Evolutionary conservation across 495 filamentous ascomycete genomes (phyloP), one percentile per base, ranked within the genome.

Genomic region (Annulohypoxylon moriforme): DNA sequence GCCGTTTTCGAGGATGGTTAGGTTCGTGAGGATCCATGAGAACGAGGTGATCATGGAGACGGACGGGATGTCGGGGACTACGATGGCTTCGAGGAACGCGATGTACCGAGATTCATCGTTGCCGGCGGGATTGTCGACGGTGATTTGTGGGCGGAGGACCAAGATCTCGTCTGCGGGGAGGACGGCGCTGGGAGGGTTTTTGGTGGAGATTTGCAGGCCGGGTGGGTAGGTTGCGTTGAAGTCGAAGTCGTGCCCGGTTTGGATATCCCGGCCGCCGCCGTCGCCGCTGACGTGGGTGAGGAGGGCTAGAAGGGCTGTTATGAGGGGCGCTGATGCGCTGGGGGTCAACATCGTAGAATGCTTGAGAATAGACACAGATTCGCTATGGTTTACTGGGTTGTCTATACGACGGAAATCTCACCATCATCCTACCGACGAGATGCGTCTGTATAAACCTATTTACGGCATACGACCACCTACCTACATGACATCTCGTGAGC

Each of bases 161-260:
- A 22, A 27, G 18, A 68, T 62, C 10, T 56, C 57, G 1, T 46
- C 5, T 0, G 57, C 33, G 1, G 57, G 4, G 0, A 68, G 46
- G 5, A 62, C 18, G 13, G 53, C 58, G 6, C 13, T 56, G 5
- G 57, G 65, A 24, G 57, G 66, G 1, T 47, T 18, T 1, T 42
- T 20, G 3, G 60, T 57, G 8, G 60, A 60, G 16, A 70, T 4
- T 10, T 50, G 29, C 1, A 70, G 53, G 8, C 67, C 60, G 1
- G 67, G 64, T 6, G 27, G 9, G 40, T 70, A 70, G n/a, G 44
- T 42, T 2, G 31, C 60, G 6, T 4, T 46, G 44, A 71, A 71
- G 34, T 65, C 68, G 55, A 71, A 71, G 68, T 71, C 68, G 27
- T 65, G 53, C 22, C 68, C 68, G 3, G n/a, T 50, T 29, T 64